Conservation (phyloP, 2,329 filamentous ascomycete species). For the Microsporum ferrugineum region DNA sequence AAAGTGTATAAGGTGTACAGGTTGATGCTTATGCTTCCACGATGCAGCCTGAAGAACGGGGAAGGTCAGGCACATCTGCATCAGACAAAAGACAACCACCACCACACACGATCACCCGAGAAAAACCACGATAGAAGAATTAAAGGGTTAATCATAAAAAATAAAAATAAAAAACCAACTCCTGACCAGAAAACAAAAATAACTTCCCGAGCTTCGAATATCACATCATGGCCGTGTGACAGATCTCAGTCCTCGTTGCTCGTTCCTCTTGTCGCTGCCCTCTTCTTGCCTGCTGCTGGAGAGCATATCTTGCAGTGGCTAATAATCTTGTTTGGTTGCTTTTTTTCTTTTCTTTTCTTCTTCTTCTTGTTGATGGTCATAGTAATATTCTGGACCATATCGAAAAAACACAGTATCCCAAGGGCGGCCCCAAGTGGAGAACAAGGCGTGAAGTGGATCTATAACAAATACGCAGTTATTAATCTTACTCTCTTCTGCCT, state of each 20-base stretch:
- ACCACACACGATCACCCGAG: background rate
- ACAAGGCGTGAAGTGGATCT: background rate
- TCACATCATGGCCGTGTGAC: conserved; percentile 3
- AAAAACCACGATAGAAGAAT: background rate
- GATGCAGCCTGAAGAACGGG: conserved; percentile 1
- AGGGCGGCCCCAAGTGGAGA: background rate
- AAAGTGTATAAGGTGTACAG: too few species aligned
- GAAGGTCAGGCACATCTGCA: conserved; percentile 3
- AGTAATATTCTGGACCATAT: background rate
- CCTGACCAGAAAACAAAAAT: background rate
- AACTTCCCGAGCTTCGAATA: background rate
- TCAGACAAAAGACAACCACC: background rate
- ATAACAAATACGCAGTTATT: background rate
- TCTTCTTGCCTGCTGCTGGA: background rate
- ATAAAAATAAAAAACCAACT: background rate
- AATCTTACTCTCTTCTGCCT: background rate
- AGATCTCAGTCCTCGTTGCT: conserved; percentile 1
- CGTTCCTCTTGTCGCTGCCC: background rate
- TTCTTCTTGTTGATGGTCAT: background rate
- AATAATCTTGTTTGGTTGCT: conserved; percentile 2
- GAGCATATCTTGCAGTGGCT: background rate
- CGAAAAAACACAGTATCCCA: background rate
- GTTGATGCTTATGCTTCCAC: background rate
- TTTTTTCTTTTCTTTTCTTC: background rate
- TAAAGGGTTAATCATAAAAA: background rate